These are phyloP conservation scores for Aspergillus indologenus DNA, from an alignment of 495 filamentous ascomycete genomes.

Conservation along the genomic window DNA sequence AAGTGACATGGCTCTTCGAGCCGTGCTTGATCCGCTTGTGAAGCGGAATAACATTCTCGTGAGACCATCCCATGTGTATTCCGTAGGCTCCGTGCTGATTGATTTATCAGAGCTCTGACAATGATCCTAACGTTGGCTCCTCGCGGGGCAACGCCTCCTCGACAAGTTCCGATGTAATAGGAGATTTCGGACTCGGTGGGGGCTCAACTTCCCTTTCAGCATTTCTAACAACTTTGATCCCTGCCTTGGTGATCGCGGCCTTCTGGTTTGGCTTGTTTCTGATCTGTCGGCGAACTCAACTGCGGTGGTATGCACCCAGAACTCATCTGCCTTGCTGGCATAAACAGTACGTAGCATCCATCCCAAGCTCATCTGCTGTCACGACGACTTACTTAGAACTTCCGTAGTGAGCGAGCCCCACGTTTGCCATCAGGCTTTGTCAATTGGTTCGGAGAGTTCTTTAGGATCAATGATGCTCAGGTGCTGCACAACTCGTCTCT, in stretches of 20 bases:
- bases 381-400: neutral
- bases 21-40: slow-evolving; percentile 13
- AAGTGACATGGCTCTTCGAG: slow-evolving; percentile 14
- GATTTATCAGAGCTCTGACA: slow-evolving; percentile 32
- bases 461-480: slow-evolving; percentile 56
- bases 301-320: slow-evolving; percentile 77
- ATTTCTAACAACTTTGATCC: slow-evolving; percentile 68
- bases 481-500: slow-evolving; percentile 65
- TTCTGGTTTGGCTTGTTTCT: slow-evolving; percentile 72
- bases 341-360: slow-evolving; percentile 48
- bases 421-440: slow-evolving; percentile 48
- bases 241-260: slow-evolving; percentile 62
- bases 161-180: slow-evolving; percentile 33
- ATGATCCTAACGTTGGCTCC: slow-evolving; percentile 44
- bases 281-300: slow-evolving; percentile 65
- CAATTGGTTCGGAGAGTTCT: slow-evolving; percentile 62
- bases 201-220: slow-evolving; percentile 45
- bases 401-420: slow-evolving; percentile 33
- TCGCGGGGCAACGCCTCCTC: slow-evolving; percentile 42
- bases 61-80: neutral
- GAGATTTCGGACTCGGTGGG: slow-evolving; percentile 27
- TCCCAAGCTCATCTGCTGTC: neutral
- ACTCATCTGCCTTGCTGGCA: slow-evolving; percentile 73
- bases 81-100: neutral
- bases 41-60: slow-evolving; percentile 19